A percentile compares a stretch with the other conserved stretches of the same genome.
These are phyloP conservation scores for Neurospora sp. DNA, from an alignment of 495 filamentous ascomycete species.

Conservation along the genomic window DNA sequence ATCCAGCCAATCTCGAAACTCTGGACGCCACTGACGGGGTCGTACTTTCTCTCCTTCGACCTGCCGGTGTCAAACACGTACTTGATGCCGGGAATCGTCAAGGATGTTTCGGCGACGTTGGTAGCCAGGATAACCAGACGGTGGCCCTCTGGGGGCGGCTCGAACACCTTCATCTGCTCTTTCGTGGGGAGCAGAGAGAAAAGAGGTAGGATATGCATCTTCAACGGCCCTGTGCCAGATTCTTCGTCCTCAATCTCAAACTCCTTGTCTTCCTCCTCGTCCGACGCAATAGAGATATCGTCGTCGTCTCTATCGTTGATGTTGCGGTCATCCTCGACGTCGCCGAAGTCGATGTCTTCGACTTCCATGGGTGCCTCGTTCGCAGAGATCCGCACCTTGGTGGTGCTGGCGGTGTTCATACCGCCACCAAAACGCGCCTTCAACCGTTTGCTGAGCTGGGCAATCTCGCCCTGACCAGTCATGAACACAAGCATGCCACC, in stretches of 20 bases:
- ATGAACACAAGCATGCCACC: conserved; percentile 93
- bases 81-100: conserved; percentile 91
- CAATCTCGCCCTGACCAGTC: conserved; percentile 89
- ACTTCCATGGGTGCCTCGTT: conserved; percentile 71
- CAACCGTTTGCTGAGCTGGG: conserved; percentile 62
- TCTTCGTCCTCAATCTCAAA: conserved; percentile 52
- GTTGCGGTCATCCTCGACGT: conserved; percentile 34
- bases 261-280: conserved; percentile 48
- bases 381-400: conserved; percentile 62
- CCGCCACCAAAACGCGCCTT: conserved; percentile 54
- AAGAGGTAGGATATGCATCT: conserved; percentile 77
- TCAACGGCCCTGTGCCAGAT: conserved; percentile 44
- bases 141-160: conserved; percentile 71
- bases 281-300: conserved; percentile 36
- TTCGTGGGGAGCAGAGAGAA: conserved; percentile 92
- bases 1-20: conserved; percentile 95
- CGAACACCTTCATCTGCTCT: conserved; percentile 90
- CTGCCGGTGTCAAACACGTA: conserved; percentile 94
- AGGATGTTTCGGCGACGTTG: conserved; percentile 92
- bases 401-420: conserved; percentile 41
- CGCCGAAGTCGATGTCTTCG: conserved; percentile 80
- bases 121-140: conserved; percentile 88
- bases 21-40: conserved; percentile 78
- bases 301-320: conserved; percentile 40
- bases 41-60: conserved; percentile 82